Base-by-base conservation (phyloP, 75 land plant genomes). In the Pinus taeda region DNA sequence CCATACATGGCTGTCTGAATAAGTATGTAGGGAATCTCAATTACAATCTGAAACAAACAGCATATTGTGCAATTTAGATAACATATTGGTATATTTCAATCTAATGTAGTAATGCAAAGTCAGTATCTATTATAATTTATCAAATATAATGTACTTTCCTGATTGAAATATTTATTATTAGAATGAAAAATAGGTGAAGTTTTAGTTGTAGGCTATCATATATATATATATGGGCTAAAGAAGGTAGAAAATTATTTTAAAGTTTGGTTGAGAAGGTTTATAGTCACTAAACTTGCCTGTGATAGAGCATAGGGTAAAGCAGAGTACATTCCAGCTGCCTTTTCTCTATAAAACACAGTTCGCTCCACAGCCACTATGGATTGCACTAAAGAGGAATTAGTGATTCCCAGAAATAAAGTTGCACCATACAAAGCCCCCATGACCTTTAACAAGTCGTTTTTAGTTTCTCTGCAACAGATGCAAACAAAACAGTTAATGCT, bases 251-350 rank as follows among this genome's bases (percentile, higher is more conserved):
- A 21, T 33, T 49, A 56, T 15, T 59, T 9, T 49, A 49, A 9
- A 79, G 7, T 67, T 21, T 55, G 4, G 58, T 21, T 57, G 59
- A 55, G 24, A 56, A 29, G 24, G 30, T 36, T 24, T 22, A 64
- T 13, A 24, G 39, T n/a, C 39, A 45, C n/a, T 8, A 73, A 49
- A 2, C 76, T 49, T 82, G 83, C 92, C 90, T 90, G 93, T 65
- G 92, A 87, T 24, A 94, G 69, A 15, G 97, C 91, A 76, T 92
- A 94, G 36, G 97, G 92, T 55, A 89, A 73, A 79, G 89, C 76
- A 66, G 89, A 89, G 73, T 87, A 89, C 90, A 89, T 92, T 75
- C 96, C 96, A 33, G 96, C 90, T 49, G 92, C 88, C 73, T 88
- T 85, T 73, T 93, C 96, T 49, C 94, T 79, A 77, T 91, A 91